phyloP scores from a whole-genome alignment of 139 green algal genomes.

The Pleodorina starrii region DNA sequence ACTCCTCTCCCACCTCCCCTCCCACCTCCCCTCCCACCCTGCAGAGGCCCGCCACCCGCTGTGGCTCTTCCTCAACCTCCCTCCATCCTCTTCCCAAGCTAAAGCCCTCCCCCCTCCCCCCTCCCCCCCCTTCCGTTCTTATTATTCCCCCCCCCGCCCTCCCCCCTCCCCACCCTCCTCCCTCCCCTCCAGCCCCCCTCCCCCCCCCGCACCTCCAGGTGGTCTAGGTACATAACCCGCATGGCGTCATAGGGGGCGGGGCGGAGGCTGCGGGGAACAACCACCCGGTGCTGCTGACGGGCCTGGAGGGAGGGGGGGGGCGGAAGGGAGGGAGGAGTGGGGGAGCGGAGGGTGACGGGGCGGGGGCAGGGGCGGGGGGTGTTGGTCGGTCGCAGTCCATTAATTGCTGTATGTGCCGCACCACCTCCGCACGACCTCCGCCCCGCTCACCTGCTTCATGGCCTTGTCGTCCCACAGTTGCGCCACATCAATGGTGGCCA shows the following conservation, averaged over 20 bases:
- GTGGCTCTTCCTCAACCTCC: too few relatives aligned
- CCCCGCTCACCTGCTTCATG: conserved; percentile 14
- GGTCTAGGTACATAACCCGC: conserved; percentile 65
- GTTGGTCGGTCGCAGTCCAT: neutral
- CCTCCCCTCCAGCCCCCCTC: neutral
- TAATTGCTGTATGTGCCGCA: neutral
- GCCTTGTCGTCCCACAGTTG: conserved; percentile 45
- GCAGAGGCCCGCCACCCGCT: too few relatives aligned
- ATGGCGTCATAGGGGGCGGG: conserved; percentile 64
- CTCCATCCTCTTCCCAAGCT: too few relatives aligned
- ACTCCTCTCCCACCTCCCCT: too few relatives aligned
- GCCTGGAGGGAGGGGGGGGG: neutral
- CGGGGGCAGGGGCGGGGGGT: neutral
- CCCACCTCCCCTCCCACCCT: too few relatives aligned
- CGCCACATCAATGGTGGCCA: conserved; percentile 59
- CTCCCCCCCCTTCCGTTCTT: too few relatives aligned
- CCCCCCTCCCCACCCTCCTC: neutral
- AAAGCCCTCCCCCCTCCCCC: too few relatives aligned
- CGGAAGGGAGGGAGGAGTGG: neutral
- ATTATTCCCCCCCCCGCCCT: neutral
- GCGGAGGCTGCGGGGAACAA: conserved; percentile 53
- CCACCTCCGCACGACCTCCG: too few relatives aligned
- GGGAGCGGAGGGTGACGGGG: neutral
- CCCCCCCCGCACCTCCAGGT: conserved; percentile 40
- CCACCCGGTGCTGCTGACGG: neutral